These are phyloP conservation scores for Tripidium arundinaceum DNA, from an alignment of 202 grass and related monocot genomes.

Conservation along the genomic window DNA sequence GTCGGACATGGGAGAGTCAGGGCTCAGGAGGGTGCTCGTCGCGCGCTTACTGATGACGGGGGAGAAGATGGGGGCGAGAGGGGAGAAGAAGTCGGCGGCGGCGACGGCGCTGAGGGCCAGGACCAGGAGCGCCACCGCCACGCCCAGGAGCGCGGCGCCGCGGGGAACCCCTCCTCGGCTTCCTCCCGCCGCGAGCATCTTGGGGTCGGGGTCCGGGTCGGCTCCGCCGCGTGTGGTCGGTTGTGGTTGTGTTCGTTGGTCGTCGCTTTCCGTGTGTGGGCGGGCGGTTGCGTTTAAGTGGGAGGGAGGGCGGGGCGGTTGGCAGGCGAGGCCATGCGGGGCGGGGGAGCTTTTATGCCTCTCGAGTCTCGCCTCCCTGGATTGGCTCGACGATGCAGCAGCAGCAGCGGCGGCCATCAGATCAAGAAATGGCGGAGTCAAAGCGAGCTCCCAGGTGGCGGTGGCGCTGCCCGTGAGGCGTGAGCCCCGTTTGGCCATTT, in stretches of 20 bases:
- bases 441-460: too few species aligned
- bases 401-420: too few species aligned
- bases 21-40: neutral
- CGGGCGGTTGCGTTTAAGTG: slow-evolving; percentile 30
- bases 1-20: too few species aligned
- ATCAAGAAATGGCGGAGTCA: too few species aligned
- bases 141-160: slow-evolving; percentile 2
- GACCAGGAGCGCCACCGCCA: slow-evolving; percentile 26
- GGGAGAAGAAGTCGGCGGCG: slow-evolving; percentile 70
- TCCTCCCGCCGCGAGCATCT: slow-evolving; percentile 25
- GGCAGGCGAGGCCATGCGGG: neutral
- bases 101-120: neutral
- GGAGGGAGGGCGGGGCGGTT: slow-evolving; percentile 17
- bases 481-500: too few species aligned
- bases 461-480: too few species aligned
- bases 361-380: neutral
- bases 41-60: slow-evolving; percentile 54
- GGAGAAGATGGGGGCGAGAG: slow-evolving; percentile 55
- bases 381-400: too few species aligned
- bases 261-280: neutral
- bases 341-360: slow-evolving; percentile 24
- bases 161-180: neutral
- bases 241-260: neutral
- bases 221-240: too few species aligned
- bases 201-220: neutral